Conservation (phyloP, 495 filamentous ascomycete genomes). For the Aspergillus baeticus region DNA sequence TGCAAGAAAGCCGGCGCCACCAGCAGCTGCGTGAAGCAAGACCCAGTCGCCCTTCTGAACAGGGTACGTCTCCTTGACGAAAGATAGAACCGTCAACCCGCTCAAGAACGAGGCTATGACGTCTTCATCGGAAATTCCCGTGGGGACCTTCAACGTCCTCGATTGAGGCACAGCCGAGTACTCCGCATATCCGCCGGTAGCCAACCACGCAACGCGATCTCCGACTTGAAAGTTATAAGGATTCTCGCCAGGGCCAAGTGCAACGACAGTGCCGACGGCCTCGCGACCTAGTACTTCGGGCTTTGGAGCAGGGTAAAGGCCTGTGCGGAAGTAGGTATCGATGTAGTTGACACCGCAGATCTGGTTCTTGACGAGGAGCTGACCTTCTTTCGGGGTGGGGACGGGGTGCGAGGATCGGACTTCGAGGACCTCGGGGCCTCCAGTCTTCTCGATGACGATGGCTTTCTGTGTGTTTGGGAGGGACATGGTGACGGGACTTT, state of each 20-base stretch:
- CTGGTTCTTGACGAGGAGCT: constrained; percentile 84
- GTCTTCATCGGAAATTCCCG: constrained; percentile 55
- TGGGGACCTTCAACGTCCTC: constrained; percentile 64
- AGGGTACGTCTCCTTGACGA: constrained; percentile 73
- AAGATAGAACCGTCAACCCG: constrained; percentile 80
- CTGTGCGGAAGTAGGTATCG: constrained; percentile 83
- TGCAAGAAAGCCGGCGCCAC: constrained; percentile 79
- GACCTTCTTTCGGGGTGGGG: constrained; percentile 64
- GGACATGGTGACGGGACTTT: constrained; percentile 37
- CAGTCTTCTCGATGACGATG: constrained; percentile 70
- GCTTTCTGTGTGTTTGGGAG: constrained; percentile 69
- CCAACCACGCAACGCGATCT: constrained; percentile 68
- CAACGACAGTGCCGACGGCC: constrained; percentile 63
- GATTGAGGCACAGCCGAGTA: constrained; percentile 62
- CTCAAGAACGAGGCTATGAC: constrained; percentile 74
- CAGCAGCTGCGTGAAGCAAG: constrained; percentile 87
- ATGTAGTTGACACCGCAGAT: constrained; percentile 90
- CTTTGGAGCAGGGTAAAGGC: constrained; percentile 74
- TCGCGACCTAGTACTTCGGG: constrained; percentile 86
- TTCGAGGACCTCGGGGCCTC: constrained; percentile 76
- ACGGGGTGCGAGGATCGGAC: constrained; percentile 75
- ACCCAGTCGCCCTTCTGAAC: constrained; percentile 81
- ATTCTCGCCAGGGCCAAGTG: constrained; percentile 47
- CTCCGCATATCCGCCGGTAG: constrained; percentile 68
- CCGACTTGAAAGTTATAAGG: constrained; percentile 55